These are phyloP conservation scores for Drechslerella coelobrocha DNA, from an alignment of 2,329 filamentous ascomycete species.

Conservation along the genomic window DNA sequence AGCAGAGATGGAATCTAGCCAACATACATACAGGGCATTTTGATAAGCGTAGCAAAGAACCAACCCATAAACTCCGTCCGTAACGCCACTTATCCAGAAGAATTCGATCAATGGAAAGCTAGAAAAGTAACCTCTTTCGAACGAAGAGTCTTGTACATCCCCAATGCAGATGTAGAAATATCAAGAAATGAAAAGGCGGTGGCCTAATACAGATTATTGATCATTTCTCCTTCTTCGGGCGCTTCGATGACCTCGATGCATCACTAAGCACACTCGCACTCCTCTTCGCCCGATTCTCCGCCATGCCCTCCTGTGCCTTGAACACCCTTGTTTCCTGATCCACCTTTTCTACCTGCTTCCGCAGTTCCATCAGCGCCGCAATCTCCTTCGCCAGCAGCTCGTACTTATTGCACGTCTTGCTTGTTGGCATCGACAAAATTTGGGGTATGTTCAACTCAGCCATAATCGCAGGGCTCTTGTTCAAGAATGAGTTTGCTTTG, in stretches of 20 bases:
- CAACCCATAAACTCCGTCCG: neutral
- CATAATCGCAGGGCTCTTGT: slow-evolving; percentile 78
- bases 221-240: slow-evolving; percentile 49
- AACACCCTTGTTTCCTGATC: slow-evolving; percentile 59
- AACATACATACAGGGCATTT: no score
- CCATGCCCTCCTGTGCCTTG: slow-evolving; percentile 52
- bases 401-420: slow-evolving; percentile 73
- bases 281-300: slow-evolving; percentile 14
- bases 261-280: slow-evolving; percentile 47
- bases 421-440: slow-evolving; percentile 75
- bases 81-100: no score
- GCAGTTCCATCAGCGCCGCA: slow-evolving; percentile 72
- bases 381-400: slow-evolving; percentile 74
- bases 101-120: no score
- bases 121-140: no score
- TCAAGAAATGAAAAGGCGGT: neutral
- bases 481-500: slow-evolving; percentile 76
- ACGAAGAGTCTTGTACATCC: neutral
- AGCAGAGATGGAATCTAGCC: no score
- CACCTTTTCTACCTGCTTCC: slow-evolving; percentile 77
- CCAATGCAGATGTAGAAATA: neutral
- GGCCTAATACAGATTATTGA: neutral
- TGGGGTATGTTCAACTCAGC: slow-evolving; percentile 74
- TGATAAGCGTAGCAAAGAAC: no score
- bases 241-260: slow-evolving; percentile 43